Evolutionary conservation across 2,329 filamentous ascomycete genomes (phyloP), one percentile per base, ranked within the genome.

Genomic region (Juglanconis sp.): DNA sequence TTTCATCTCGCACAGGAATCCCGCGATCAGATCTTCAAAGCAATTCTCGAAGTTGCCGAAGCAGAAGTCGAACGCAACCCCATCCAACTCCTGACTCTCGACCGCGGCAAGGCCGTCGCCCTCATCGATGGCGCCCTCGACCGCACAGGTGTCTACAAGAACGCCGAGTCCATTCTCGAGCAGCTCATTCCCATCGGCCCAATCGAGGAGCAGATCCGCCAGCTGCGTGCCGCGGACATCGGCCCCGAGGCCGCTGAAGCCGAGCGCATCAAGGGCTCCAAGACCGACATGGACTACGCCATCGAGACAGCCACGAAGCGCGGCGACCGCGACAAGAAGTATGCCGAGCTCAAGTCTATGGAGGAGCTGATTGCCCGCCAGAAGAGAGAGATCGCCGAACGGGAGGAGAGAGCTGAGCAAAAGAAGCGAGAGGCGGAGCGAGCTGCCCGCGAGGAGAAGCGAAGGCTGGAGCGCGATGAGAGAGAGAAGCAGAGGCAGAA

Each of bases 61-160:
- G 79, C 83, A 60, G 90, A 95, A 74, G 83, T 93, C 65, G 89
- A 93, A 65, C 85, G 86, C 63, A 90, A 93, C 67, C 85, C 89
- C 0, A 81, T 82, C 34, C 84, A 86, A 62, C 83, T 94, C 9
- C 81, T 94, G 4, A 87, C 87, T 15, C 83, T 91, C 54, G 89
- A 92, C 68, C 87, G 88, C 17, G 81, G 85, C 61, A 90, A 92
- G 70, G 88, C 90, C 4, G 86, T 87, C 1, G 85, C 89, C 0
- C 81, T 96, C 4, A 87, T 93, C 46, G 89, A 93, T 71, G 90
- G 91, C 59, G 89, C 89, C 1, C 83, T 91, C 17, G 90, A 93
- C 68, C 85, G 91, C 63, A 88, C 86, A 24, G 88, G 89, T 32
- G 85, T 92, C 34, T 95, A 94, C 68, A 85, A 88, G 62, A 84